Evolutionary conservation across 768 basidiomycete species (phyloP).

Genomic region (Coprinopsis marcescibilis): DNA sequence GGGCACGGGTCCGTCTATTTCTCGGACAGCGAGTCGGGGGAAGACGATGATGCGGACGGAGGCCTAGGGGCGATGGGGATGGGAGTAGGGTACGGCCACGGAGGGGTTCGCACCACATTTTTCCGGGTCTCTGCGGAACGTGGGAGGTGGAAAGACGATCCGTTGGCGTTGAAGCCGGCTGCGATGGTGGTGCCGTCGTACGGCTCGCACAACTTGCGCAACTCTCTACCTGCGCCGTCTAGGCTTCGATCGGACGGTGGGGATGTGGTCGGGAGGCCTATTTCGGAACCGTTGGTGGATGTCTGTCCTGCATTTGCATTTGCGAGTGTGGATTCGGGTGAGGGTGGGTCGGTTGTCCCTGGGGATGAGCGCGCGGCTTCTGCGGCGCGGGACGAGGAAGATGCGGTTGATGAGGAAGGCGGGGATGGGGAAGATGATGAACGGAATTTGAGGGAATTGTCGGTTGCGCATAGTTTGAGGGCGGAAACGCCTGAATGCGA

Average conservation of each 20-base stretch:
- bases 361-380: too few species aligned
- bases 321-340: neutral
- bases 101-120: constrained; percentile 39
- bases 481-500: constrained; percentile 27
- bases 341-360: constrained; percentile 9
- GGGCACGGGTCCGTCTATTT: constrained; percentile 21
- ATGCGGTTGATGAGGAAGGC: neutral
- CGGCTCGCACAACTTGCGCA: constrained; percentile 10
- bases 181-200: neutral
- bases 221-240: constrained; percentile 6
- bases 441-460: neutral
- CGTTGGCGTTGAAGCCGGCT: constrained; percentile 26
- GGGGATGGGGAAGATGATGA: too few species aligned
- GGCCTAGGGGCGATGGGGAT: constrained; percentile 16
- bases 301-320: constrained; percentile 11
- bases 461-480: constrained; percentile 21
- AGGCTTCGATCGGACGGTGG: neutral
- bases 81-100: constrained; percentile 22
- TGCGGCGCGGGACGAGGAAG: neutral
- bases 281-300: constrained; percentile 34
- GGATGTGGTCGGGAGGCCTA: constrained; percentile 22
- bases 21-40: constrained; percentile 32
- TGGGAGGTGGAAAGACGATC: constrained; percentile 52
- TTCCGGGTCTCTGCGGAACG: constrained; percentile 55
- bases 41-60: constrained; percentile 24